Percentiles rank a stretch among this genome's conserved stretches.
phyloP scores from a whole-genome alignment of 139 green algal genomes.

The Chloropicon primus region DNA sequence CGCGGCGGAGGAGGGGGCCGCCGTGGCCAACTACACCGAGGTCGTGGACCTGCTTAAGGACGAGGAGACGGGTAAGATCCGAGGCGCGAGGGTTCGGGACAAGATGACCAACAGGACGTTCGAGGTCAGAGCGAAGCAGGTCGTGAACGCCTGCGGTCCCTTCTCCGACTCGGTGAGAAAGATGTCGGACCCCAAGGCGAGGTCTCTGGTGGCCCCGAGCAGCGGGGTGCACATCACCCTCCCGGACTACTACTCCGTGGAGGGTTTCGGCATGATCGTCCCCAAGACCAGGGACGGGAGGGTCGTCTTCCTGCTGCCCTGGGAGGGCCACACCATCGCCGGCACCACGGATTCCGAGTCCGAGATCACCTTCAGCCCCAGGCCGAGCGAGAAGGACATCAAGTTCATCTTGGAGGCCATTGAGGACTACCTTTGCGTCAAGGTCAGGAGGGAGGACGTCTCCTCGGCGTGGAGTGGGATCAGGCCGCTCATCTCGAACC shows the following conservation, averaged over 20 bases:
- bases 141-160: slow-evolving; percentile 85
- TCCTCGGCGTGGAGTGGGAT: slow-evolving; percentile 84
- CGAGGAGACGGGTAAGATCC: slow-evolving; percentile 44
- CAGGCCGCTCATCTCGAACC: slow-evolving; percentile 72
- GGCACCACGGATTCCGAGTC: slow-evolving; percentile 74
- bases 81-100: slow-evolving; percentile 57
- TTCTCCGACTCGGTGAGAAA: slow-evolving; percentile 56
- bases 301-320: slow-evolving; percentile 95
- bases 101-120: slow-evolving; percentile 28
- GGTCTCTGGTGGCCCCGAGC: slow-evolving; percentile 52
- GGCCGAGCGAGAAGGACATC: slow-evolving; percentile 65
- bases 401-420: slow-evolving; percentile 90
- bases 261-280: slow-evolving; percentile 79
- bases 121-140: slow-evolving; percentile 48
- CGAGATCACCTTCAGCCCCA: slow-evolving; percentile 48
- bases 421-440: slow-evolving; percentile 69
- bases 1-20: slow-evolving; percentile 66
- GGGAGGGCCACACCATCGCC: slow-evolving; percentile 67
- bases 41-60: slow-evolving; percentile 32
- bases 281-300: slow-evolving; percentile 95
- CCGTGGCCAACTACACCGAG: slow-evolving; percentile 70
- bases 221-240: slow-evolving; percentile 85
- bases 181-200: slow-evolving; percentile 29
- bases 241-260: slow-evolving; percentile 79
- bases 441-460: slow-evolving; percentile 71